These are phyloP conservation scores for Falciphora oryzae DNA, from an alignment of 2,329 filamentous ascomycete genomes.

Conservation along the genomic window DNA sequence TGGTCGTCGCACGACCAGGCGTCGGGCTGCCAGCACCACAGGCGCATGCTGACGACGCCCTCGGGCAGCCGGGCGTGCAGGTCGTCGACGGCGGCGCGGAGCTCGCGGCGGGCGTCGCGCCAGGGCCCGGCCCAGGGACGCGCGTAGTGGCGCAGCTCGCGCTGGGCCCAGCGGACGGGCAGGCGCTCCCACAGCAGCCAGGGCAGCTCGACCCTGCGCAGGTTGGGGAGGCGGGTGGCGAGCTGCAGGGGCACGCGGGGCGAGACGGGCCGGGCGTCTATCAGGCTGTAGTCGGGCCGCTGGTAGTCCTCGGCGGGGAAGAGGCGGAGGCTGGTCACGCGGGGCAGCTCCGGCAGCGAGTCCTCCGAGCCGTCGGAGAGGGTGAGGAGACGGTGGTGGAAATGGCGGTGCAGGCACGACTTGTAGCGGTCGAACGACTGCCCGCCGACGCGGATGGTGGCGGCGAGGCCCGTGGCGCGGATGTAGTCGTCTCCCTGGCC, in stretches of 20 bases:
- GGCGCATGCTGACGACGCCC: slow-evolving; percentile 13
- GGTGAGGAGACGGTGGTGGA: slow-evolving; percentile 16
- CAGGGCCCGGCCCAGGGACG: slow-evolving; percentile 20
- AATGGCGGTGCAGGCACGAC: slow-evolving; percentile 15
- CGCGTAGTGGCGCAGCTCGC: slow-evolving; percentile 13
- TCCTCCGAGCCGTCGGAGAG: slow-evolving; percentile 1
- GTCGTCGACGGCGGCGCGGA: slow-evolving; percentile 15
- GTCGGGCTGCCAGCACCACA: background rate
- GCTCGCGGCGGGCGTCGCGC: slow-evolving; percentile 20
- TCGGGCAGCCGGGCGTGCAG: slow-evolving; percentile 14
- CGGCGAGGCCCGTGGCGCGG: background rate
- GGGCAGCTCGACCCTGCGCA: slow-evolving; percentile 13
- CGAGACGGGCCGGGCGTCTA: slow-evolving; percentile 15
- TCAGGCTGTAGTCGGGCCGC: background rate
- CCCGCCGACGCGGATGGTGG: slow-evolving; percentile 11
- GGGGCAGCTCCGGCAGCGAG: background rate
- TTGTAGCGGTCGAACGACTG: slow-evolving; percentile 12
- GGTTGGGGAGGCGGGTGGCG: slow-evolving; percentile 16
- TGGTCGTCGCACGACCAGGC: background rate
- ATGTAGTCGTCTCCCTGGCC: slow-evolving; percentile 1
- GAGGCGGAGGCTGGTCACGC: background rate
- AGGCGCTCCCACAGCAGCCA: slow-evolving; percentile 19
- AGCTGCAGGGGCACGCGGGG: slow-evolving; percentile 16
- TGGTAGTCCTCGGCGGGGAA: background rate
- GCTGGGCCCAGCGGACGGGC: slow-evolving; percentile 9